These are phyloP conservation scores for Tephrocybe sp. DNA, from an alignment of 768 basidiomycete species.

Conservation along the genomic window DNA sequence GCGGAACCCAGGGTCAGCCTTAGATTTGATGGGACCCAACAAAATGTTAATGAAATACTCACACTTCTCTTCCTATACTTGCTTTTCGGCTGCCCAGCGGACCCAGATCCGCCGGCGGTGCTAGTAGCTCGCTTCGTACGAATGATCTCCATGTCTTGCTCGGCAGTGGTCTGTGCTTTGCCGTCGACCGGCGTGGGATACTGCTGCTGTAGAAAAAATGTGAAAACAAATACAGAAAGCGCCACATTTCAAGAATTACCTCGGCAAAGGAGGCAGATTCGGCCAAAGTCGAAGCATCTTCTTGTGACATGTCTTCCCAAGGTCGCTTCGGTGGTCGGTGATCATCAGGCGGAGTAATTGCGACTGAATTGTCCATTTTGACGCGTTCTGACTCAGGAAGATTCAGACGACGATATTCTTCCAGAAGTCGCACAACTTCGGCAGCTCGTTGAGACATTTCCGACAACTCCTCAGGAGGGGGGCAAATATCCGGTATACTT, in stretches of 20 bases:
- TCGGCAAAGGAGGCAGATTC: constrained; percentile 31
- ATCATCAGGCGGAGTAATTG: constrained; percentile 42
- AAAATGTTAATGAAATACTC: constrained; percentile 35
- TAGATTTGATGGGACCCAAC: neutral
- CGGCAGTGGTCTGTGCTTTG: constrained; percentile 58
- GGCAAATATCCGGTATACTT: constrained; percentile 48
- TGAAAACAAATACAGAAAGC: neutral
- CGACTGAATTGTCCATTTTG: constrained; percentile 28
- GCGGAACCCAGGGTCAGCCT: constrained; percentile 25
- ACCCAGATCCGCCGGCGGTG: constrained; percentile 51
- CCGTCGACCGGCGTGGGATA: constrained; percentile 34
- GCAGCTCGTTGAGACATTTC: constrained; percentile 72
- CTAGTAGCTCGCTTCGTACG: constrained; percentile 79
- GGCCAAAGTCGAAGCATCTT: constrained; percentile 30
- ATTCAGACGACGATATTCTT: constrained; percentile 52
- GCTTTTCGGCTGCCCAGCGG: constrained; percentile 61
- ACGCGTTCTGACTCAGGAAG: constrained; percentile 34
- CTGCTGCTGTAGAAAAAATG: constrained; percentile 17
- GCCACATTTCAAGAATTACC: constrained; percentile 21
- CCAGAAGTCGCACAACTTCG: constrained; percentile 67
- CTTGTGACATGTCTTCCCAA: constrained; percentile 72
- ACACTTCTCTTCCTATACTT: constrained; percentile 88
- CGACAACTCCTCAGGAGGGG: constrained; percentile 52
- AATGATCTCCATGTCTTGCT: constrained; percentile 85
- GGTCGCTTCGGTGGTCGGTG: constrained; percentile 72